These are phyloP conservation scores for Candida insectalens DNA, from an alignment of 805 yeast species.

Conservation along the genomic window DNA sequence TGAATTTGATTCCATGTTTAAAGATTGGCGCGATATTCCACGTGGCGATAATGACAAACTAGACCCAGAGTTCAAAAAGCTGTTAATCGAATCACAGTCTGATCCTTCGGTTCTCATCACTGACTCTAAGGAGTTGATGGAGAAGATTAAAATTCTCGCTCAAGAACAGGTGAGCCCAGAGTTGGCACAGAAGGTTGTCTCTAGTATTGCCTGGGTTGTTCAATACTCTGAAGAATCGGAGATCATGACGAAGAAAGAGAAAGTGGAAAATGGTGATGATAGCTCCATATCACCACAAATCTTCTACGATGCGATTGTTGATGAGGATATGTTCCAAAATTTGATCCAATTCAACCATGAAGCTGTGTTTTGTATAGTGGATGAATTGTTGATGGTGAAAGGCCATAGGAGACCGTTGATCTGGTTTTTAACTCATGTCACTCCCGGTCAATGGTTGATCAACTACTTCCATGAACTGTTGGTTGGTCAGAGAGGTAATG, in stretches of 20 bases:
- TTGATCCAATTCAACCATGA: conserved; percentile 39
- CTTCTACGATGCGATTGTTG: too few species aligned
- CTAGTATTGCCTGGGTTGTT: conserved; percentile 46
- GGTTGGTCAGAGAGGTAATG: conserved; percentile 44
- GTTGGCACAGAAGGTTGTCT: conserved; percentile 30
- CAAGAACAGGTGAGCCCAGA: conserved; percentile 16
- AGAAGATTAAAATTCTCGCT: conserved; percentile 18
- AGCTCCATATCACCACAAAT: too few species aligned
- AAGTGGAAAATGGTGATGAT: conserved; percentile 11
- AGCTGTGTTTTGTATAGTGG: conserved; percentile 46
- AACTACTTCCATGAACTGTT: conserved; percentile 56
- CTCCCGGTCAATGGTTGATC: conserved; percentile 43
- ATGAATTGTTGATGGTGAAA: conserved; percentile 61
- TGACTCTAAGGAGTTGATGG: conserved; percentile 17
- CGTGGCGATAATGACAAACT: conserved; percentile 43
- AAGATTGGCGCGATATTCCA: conserved; percentile 68
- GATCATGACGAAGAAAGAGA: conserved; percentile 13
- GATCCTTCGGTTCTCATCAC: conserved; percentile 16
- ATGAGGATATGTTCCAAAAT: conserved; percentile 38
- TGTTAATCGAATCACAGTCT: conserved; percentile 14
- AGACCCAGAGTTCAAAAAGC: conserved; percentile 15
- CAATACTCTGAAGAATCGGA: conserved; percentile 18
- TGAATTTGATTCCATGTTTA: conserved; percentile 38
- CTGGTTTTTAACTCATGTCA: conserved; percentile 59
- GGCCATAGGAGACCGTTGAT: conserved; percentile 56